Base-by-base conservation (phyloP, 495 filamentous ascomycete species). In the Aspergillus taichungensis region DNA sequence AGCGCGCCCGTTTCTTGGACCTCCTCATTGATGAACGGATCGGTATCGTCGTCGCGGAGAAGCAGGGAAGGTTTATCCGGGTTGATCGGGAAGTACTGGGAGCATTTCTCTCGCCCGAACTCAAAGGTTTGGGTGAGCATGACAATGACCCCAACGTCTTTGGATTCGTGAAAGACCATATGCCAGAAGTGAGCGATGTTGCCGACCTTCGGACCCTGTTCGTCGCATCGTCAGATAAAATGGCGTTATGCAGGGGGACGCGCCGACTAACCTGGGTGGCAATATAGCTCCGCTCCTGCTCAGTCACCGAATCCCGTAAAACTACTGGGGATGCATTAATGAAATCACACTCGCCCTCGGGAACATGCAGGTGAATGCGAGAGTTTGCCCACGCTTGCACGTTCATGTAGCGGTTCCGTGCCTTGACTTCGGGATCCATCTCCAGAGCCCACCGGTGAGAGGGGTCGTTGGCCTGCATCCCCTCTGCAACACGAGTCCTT, bases 61-160 rank as follows among this genome's bases (percentile, higher is more conserved):
- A 59, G 79, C 83, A 63, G 85, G 71, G 38, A 67, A 46, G 79
- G 67, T 14, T 78, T 68, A 13, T 80, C 72, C 12, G 64, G 45
- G 29, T 72, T 67, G 27, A 75, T 61, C 0, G 92, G 92, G 50
- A 88, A 99, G 53, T 99, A 99, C 36, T 83, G 89, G 35, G 72
- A 87, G 60, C 94, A 97, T 62, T 99, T 97, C 54, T 95, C 87
- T 50, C 74, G 72, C n/a, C 77, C 80, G 3, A 73, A 67, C 60
- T 95, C 91, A 49, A 86, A 80, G 0, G 87, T 94, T 57, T 90
- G 85, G 13, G 91, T 97, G 50, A 97, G 77, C 94, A 97, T 97
- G 28, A 97, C 83, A 41, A 99, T 84, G 14, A 99, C 88, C 2
- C 79, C 87, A 0, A 87, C 82, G 31, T 81, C 80, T 14, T 74